Percentiles rank a stretch among this genome's conserved stretches.
Conservation (phyloP, 2,329 filamentous ascomycete species). For the Clonostachys sp. region DNA sequence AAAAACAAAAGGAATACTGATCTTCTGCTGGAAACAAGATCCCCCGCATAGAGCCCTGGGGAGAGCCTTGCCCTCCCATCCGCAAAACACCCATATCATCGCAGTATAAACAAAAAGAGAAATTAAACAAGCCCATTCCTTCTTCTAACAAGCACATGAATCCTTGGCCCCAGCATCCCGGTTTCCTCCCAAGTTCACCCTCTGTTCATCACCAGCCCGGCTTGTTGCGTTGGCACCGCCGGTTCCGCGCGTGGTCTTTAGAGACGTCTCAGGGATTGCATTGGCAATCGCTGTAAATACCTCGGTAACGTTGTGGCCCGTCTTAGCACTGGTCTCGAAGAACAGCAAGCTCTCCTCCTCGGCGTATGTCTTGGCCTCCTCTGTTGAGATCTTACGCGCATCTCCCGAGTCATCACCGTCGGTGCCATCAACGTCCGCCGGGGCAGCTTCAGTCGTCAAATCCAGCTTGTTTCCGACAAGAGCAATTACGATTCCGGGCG, state of each 20-base stretch:
- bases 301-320: slow-evolving; percentile 86
- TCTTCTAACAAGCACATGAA: slow-evolving; percentile 74
- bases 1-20: no score
- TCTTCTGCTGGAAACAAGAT: no score
- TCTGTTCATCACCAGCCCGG: slow-evolving; percentile 60
- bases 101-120: background rate
- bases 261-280: slow-evolving; percentile 91
- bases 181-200: slow-evolving; percentile 77
- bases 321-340: slow-evolving; percentile 98
- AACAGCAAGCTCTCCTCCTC: slow-evolving; percentile 93
- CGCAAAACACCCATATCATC: no score
- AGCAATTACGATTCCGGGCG: slow-evolving; percentile 93
- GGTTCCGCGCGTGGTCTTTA: slow-evolving; percentile 81
- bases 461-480: slow-evolving; percentile 97
- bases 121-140: background rate
- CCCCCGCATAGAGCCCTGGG: no score
- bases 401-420: slow-evolving; percentile 64
- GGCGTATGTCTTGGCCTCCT: slow-evolving; percentile 87
- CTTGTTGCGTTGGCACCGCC: slow-evolving; percentile 58
- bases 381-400: slow-evolving; percentile 83
- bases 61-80: no score
- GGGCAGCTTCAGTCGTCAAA: slow-evolving; percentile 60
- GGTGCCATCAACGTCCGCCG: slow-evolving; percentile 41
- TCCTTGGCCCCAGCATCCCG: slow-evolving; percentile 77
- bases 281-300: slow-evolving; percentile 99